phyloP scores from a whole-genome alignment of 2,329 filamentous ascomycete genomes.

The Lachnellula hyalina region DNA sequence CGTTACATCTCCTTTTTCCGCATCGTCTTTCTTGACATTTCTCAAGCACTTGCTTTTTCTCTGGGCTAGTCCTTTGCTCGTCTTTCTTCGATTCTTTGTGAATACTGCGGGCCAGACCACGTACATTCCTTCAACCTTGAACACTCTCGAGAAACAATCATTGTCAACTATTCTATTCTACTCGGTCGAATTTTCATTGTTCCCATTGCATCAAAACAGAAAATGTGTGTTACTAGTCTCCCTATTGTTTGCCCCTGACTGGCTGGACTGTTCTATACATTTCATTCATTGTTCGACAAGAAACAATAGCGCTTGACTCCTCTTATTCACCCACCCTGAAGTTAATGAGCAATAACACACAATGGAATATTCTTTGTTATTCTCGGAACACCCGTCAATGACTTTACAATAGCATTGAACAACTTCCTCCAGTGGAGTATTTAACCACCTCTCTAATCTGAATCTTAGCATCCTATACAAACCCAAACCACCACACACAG shows the following conservation, averaged over 20 bases:
- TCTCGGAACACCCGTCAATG: too few relatives aligned
- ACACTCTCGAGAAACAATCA: constrained; percentile 5
- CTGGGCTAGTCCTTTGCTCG: constrained; percentile 19
- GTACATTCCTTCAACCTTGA: constrained; percentile 16
- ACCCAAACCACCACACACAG: neutral
- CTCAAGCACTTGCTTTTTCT: constrained; percentile 11
- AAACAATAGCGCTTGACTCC: neutral
- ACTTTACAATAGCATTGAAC: too few relatives aligned
- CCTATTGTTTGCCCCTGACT: neutral
- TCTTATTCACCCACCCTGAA: too few relatives aligned
- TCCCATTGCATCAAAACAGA: neutral
- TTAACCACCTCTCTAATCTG: too few relatives aligned
- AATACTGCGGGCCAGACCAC: constrained; percentile 9
- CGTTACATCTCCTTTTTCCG: constrained; percentile 5
- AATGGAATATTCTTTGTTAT: neutral
- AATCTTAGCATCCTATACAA: neutral
- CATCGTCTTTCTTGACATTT: constrained; percentile 17
- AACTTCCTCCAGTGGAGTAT: too few relatives aligned
- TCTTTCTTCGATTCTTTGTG: constrained; percentile 10
- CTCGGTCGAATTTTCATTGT: constrained; percentile 1
- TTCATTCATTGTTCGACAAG: neutral
- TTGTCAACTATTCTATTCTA: neutral
- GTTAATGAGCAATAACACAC: neutral
- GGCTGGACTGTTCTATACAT: neutral
- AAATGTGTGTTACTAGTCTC: neutral